phyloP scores from a whole-genome alignment of 345 rosid genomes.

The Salix suchowensis region DNA sequence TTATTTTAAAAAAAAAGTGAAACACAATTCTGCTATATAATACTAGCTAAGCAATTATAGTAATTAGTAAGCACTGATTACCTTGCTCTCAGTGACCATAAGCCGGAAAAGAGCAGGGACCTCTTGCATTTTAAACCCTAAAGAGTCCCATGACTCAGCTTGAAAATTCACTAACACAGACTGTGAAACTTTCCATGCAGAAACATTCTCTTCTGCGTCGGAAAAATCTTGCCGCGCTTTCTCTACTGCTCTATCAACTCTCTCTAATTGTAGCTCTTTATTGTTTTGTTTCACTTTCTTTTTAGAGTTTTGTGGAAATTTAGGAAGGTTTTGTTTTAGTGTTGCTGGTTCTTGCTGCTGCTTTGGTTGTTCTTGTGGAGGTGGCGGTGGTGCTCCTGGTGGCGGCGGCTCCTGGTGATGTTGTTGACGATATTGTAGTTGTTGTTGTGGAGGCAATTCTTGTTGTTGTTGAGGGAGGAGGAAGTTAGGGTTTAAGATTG shows the following conservation, averaged over 20 bases:
- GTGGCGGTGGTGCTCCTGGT: background rate
- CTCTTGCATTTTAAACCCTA: slow-evolving; percentile 69
- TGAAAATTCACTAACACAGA: slow-evolving; percentile 38
- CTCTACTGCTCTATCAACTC: slow-evolving; percentile 40
- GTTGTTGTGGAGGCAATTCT: slow-evolving; percentile 19
- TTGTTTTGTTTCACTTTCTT: background rate
- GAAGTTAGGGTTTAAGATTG: slow-evolving; percentile 23
- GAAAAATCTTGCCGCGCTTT: slow-evolving; percentile 39
- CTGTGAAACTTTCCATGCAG: slow-evolving; percentile 57
- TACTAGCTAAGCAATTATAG: too few species aligned
- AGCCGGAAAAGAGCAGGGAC: slow-evolving; percentile 61
- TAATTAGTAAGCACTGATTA: background rate
- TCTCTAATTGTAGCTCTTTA: slow-evolving; percentile 14
- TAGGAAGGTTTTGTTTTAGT: background rate
- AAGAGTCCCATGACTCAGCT: slow-evolving; percentile 66
- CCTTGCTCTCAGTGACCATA: slow-evolving; percentile 69
- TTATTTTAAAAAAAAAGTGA: too few species aligned
- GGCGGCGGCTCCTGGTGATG: background rate
- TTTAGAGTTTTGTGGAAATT: background rate
- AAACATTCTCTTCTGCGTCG: slow-evolving; percentile 52
- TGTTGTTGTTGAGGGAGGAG: slow-evolving; percentile 18
- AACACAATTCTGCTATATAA: too few species aligned
- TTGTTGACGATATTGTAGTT: background rate
- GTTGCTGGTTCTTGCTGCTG: background rate
- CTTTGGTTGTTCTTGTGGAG: background rate